phyloP scores from a whole-genome alignment of 192 early-diverging fungal species.

The Umbelopsis sp. region DNA sequence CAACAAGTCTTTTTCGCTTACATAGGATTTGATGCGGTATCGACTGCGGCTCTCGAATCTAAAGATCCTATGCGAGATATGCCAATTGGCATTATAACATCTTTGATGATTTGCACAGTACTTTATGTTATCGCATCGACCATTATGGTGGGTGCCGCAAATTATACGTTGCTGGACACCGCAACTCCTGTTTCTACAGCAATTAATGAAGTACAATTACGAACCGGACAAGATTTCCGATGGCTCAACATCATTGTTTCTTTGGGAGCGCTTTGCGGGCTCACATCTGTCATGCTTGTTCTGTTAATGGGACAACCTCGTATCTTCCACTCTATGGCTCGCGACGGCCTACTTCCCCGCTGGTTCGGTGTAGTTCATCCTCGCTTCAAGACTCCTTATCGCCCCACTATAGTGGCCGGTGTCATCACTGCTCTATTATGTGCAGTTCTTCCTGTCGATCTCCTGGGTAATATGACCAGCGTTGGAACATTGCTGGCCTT shows the following conservation, averaged over 20 bases:
- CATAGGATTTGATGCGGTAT: constrained; percentile 89
- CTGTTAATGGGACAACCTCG: constrained; percentile 83
- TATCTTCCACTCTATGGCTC: constrained; percentile 85
- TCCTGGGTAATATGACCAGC: constrained; percentile 84
- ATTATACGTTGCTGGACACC: constrained; percentile 53
- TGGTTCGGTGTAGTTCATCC: constrained; percentile 74
- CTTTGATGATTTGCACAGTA: constrained; percentile 73
- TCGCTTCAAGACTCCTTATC: constrained; percentile 73
- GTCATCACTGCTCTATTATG: constrained; percentile 66
- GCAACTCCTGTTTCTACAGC: constrained; percentile 62
- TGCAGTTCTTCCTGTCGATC: constrained; percentile 77
- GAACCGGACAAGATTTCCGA: constrained; percentile 46
- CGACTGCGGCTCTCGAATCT: constrained; percentile 85
- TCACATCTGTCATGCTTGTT: constrained; percentile 79
- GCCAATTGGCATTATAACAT: constrained; percentile 86
- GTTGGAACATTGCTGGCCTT: constrained; percentile 86
- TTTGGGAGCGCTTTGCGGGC: constrained; percentile 76
- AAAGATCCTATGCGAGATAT: constrained; percentile 78
- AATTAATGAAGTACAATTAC: constrained; percentile 26
- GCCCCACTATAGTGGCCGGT: constrained; percentile 71
- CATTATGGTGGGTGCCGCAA: constrained; percentile 75
- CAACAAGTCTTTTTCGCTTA: constrained; percentile 80
- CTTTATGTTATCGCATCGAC: constrained; percentile 74
- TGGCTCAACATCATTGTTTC: constrained; percentile 83
- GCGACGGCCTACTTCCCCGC: constrained; percentile 83